phyloP scores from a whole-genome alignment of 1,284 basidiomycete genomes.

The Athelia psychrophila region DNA sequence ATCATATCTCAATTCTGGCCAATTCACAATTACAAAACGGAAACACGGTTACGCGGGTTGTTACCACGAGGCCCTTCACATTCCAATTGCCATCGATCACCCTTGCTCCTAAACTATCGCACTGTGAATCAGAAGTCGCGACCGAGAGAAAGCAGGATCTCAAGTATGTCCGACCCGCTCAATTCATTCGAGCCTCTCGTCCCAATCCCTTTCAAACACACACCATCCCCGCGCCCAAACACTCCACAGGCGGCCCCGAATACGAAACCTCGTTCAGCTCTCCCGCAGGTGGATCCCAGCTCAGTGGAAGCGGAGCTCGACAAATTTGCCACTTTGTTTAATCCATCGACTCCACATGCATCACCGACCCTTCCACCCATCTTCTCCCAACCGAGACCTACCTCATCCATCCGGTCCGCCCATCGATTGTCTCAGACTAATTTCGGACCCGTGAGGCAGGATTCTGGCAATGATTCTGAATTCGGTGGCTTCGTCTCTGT shows the following conservation, averaged over 20 bases:
- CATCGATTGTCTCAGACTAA: not conserved
- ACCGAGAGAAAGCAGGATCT: no score
- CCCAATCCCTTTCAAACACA: not conserved
- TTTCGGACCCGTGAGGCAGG: constrained; percentile 8
- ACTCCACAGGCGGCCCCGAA: not conserved
- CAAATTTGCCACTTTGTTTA: constrained; percentile 40
- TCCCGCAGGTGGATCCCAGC: not conserved
- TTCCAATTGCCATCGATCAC: no score
- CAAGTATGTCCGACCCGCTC: not conserved
- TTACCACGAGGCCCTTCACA: no score
- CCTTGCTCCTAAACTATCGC: no score
- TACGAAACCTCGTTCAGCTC: not conserved
- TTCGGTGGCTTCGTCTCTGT: constrained; percentile 72
- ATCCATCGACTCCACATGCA: constrained; percentile 37
- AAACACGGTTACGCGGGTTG: no score
- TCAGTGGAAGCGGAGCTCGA: constrained; percentile 22
- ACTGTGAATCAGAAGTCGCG: no score
- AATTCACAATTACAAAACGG: no score
- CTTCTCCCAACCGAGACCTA: constrained; percentile 3
- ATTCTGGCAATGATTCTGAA: constrained; percentile 40
- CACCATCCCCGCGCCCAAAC: not conserved
- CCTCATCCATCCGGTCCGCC: constrained; percentile 5
- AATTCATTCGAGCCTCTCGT: not conserved
- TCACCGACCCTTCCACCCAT: constrained; percentile 23
- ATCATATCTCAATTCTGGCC: no score